These are phyloP conservation scores for Leishmania aethiopica DNA, from an alignment of 208 protist species.

Conservation along the genomic window DNA sequence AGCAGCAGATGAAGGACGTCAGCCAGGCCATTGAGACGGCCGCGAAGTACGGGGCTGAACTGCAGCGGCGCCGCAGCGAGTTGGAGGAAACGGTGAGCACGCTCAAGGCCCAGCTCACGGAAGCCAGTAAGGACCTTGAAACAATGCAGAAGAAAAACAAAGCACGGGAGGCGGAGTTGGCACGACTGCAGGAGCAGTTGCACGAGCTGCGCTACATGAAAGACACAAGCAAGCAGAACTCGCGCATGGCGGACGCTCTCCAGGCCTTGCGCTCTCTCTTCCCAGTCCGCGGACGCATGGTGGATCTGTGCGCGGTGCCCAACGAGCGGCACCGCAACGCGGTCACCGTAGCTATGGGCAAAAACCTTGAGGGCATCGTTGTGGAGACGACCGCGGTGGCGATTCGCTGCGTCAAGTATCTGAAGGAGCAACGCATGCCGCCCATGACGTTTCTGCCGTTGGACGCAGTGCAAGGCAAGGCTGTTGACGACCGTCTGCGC, in stretches of 20 bases:
- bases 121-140: slow-evolving; percentile 40
- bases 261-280: slow-evolving; percentile 92
- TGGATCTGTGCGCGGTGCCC: slow-evolving; percentile 94
- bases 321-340: slow-evolving; percentile 93
- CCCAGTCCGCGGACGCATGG: slow-evolving; percentile 87
- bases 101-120: slow-evolving; percentile 47
- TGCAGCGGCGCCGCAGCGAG: slow-evolving; percentile 60
- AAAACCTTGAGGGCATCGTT: slow-evolving; percentile 96
- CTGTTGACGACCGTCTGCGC: slow-evolving; percentile 91
- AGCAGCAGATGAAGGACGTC: slow-evolving; percentile 57
- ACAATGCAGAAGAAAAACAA: slow-evolving; percentile 60
- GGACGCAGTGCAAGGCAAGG: slow-evolving; percentile 87
- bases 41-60: slow-evolving; percentile 42
- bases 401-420: slow-evolving; percentile 95
- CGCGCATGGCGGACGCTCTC: slow-evolving; percentile 81
- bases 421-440: slow-evolving; percentile 95
- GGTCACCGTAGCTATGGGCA: slow-evolving; percentile 96
- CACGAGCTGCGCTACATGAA: slow-evolving; percentile 84
- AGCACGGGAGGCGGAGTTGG: slow-evolving; percentile 80
- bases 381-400: slow-evolving; percentile 94
- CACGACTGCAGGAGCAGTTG: slow-evolving; percentile 89
- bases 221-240: slow-evolving; percentile 80
- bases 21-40: slow-evolving; percentile 41
- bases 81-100: slow-evolving; percentile 36
- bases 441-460: slow-evolving; percentile 97